These are phyloP conservation scores for Cutaneotrichosporon mucoides DNA, from an alignment of 1,284 basidiomycete genomes.

Conservation along the genomic window DNA sequence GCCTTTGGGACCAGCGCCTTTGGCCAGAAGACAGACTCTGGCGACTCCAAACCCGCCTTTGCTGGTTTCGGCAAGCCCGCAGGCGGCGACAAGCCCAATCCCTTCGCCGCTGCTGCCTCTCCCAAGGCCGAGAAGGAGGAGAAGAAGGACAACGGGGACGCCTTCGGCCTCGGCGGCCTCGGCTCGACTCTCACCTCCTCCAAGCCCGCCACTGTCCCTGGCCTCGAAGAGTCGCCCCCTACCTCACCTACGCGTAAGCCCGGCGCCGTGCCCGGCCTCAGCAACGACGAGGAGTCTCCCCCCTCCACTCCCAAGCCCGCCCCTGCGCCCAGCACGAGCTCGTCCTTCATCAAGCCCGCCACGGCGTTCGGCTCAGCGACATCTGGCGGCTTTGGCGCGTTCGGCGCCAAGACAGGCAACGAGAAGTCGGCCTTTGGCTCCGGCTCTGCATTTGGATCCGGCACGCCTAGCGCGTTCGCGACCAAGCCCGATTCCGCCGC, in stretches of 20 bases:
- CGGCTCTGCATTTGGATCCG: background rate
- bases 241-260: slow-evolving; percentile 19
- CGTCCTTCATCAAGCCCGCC: slow-evolving; percentile 43
- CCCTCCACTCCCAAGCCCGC: slow-evolving; percentile 18
- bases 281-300: slow-evolving; percentile 19
- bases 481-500: background rate
- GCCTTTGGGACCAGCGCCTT: slow-evolving; percentile 14
- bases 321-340: slow-evolving; percentile 7
- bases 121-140: background rate
- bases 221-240: slow-evolving; percentile 35
- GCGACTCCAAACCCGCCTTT: slow-evolving; percentile 12
- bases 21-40: slow-evolving; percentile 9
- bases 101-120: background rate
- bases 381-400: slow-evolving; percentile 26
- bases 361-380: slow-evolving; percentile 35
- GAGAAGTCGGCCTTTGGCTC: background rate
- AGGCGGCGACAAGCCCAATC: background rate
- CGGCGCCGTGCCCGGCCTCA: slow-evolving; percentile 17
- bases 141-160: slow-evolving; percentile 16
- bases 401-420: slow-evolving; percentile 16
- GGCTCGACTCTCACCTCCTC: slow-evolving; percentile 24
- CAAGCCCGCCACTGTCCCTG: slow-evolving; percentile 19
- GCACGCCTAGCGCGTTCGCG: background rate
- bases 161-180: slow-evolving; percentile 40
- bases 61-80: slow-evolving; percentile 18